Evolutionary conservation across 2,329 filamentous ascomycete genomes (phyloP).

Genomic region (Colletotrichum noveboracense): DNA sequence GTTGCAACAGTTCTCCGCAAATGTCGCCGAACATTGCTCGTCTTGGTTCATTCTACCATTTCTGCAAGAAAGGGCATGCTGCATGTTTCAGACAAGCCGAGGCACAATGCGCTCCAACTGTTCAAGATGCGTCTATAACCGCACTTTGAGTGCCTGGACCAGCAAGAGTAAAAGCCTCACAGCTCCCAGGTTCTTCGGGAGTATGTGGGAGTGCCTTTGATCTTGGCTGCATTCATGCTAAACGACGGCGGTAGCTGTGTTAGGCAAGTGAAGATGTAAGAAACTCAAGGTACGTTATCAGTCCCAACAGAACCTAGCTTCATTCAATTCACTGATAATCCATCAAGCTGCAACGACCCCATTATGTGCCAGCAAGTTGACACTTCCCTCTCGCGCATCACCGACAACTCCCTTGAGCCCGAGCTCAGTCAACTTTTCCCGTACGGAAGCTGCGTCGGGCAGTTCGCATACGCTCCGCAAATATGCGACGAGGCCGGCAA

Average conservation of each 20-base stretch:
- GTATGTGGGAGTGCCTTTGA: neutral
- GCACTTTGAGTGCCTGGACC: conserved; percentile 16
- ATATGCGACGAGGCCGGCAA: neutral
- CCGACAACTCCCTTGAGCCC: neutral
- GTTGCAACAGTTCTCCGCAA: neutral
- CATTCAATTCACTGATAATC: neutral
- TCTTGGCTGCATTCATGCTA: neutral
- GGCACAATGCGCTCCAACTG: neutral
- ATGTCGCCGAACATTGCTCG: neutral
- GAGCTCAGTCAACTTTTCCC: neutral
- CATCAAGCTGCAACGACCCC: neutral
- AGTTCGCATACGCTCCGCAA: neutral
- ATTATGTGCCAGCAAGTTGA: neutral
- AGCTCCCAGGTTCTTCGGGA: neutral
- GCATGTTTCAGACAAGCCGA: neutral
- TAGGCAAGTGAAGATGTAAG: neutral
- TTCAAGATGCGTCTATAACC: conserved; percentile 22
- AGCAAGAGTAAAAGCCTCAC: conserved; percentile 7
- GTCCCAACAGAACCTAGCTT: neutral
- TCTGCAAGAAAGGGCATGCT: neutral
- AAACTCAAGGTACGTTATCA: neutral
- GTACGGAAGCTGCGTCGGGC: neutral
- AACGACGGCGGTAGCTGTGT: neutral
- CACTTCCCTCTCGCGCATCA: neutral
- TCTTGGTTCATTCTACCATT: neutral